These are phyloP conservation scores for Suhomyces taliae DNA, from an alignment of 1,139 yeast genomes.

Conservation along the genomic window DNA sequence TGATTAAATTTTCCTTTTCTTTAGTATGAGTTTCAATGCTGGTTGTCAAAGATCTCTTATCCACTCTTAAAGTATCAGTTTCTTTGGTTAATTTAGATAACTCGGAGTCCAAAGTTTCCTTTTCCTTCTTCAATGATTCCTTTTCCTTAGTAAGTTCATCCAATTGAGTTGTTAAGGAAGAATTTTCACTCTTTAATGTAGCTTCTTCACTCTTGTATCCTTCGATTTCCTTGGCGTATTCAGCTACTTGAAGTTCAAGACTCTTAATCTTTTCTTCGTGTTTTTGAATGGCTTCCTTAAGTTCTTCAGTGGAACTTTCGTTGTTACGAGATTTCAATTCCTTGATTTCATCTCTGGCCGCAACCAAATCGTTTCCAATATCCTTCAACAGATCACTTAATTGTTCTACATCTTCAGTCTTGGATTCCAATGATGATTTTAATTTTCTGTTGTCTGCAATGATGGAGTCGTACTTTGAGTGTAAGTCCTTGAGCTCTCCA, in stretches of 20 bases:
- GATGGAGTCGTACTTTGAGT: slow-evolving; percentile 3
- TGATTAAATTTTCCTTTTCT: slow-evolving; percentile 23
- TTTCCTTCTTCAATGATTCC: slow-evolving; percentile 10
- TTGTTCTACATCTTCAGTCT: slow-evolving; percentile 53
- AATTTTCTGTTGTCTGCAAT: slow-evolving; percentile 17
- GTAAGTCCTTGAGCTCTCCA: slow-evolving; percentile 3
- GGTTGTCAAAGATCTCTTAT: slow-evolving; percentile 10
- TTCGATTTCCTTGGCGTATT: slow-evolving; percentile 5
- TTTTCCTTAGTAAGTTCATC: slow-evolving; percentile 6
- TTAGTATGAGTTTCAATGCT: slow-evolving; percentile 15
- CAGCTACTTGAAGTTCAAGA: slow-evolving; percentile 9
- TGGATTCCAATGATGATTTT: slow-evolving; percentile 25
- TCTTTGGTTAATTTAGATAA: slow-evolving; percentile 18
- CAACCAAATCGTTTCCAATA: slow-evolving; percentile 75
- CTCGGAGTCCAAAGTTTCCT: slow-evolving; percentile 10
- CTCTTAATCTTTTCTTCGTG: slow-evolving; percentile 9
- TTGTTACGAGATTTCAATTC: slow-evolving; percentile 16
- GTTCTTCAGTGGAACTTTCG: not conserved
- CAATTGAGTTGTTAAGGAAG: slow-evolving; percentile 1
- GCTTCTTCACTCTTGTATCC: slow-evolving; percentile 1
- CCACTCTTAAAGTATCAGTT: slow-evolving; percentile 18
- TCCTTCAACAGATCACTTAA: slow-evolving; percentile 71
- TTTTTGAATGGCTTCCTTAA: slow-evolving; percentile 5
- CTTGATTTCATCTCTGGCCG: slow-evolving; percentile 44
- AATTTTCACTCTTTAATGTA: not conserved